These are phyloP conservation scores for Syzygium aqueum DNA, from an alignment of 345 rosid genomes.

Conservation along the genomic window DNA sequence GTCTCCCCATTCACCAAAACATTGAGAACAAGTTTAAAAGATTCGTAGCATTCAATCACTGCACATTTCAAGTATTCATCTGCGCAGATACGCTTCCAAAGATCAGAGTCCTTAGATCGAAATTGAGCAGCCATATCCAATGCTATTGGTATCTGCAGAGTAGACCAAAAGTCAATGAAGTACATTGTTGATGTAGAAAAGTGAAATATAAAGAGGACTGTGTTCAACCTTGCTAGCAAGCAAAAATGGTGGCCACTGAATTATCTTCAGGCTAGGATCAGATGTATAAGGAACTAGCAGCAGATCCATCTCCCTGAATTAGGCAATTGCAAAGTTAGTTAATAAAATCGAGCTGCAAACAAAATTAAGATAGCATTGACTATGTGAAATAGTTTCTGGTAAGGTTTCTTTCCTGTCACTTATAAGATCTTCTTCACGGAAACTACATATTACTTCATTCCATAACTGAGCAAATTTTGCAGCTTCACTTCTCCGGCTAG, in stretches of 20 bases:
- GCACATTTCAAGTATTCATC: conserved; percentile 99
- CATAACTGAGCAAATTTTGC: conserved; percentile 97
- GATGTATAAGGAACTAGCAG: conserved; percentile 85
- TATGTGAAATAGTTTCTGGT: not conserved
- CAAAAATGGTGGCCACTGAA: conserved; percentile 99
- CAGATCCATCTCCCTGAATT: conserved; percentile 93
- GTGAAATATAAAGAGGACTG: not conserved
- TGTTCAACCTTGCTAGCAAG: conserved; percentile 90
- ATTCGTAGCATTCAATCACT: conserved; percentile 93
- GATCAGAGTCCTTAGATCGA: conserved; percentile 70
- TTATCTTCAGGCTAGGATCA: conserved; percentile 84
- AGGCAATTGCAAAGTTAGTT: conserved; percentile 15
- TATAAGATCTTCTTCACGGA: conserved; percentile 98
- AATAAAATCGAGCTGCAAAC: not conserved
- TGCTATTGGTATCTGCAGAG: conserved; percentile 82
- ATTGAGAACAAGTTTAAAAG: conserved; percentile 72
- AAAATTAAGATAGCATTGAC: not conserved
- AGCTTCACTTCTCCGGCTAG: conserved; percentile 91
- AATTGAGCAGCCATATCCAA: conserved; percentile 93
- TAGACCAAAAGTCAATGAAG: conserved; percentile 5
- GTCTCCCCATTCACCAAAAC: conserved; percentile 81
- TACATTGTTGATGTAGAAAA: not conserved
- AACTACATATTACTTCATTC: conserved; percentile 92
- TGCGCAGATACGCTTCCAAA: conserved; percentile 91
- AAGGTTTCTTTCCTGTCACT: conserved; percentile 72